Percentiles rank a stretch among this genome's conserved stretches.
Evolutionary conservation across 106 monocot genomes (phyloP).

Genomic region (Dactylorhiza incarnata): DNA sequence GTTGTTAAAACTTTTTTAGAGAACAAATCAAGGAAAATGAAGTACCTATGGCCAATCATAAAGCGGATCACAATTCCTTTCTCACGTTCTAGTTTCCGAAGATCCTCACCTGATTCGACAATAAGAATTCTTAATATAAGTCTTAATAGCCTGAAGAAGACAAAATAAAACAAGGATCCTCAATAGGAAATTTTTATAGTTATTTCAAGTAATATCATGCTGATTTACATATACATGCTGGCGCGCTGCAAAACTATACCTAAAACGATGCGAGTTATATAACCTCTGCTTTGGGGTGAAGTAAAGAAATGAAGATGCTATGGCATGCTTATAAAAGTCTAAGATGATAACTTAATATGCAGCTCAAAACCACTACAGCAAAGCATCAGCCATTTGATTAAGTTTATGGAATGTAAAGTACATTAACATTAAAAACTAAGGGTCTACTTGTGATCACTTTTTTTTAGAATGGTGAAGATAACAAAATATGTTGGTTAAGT

Average conservation of each 20-base stretch:
- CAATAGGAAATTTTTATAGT: background rate
- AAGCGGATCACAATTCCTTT: conserved; percentile 66
- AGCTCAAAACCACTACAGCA: background rate
- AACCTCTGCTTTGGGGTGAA: background rate
- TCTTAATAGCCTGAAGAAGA: background rate
- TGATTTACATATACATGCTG: background rate
- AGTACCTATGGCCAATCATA: conserved; percentile 69
- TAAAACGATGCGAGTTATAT: background rate
- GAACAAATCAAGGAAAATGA: background rate
- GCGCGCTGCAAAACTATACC: background rate
- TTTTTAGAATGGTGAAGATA: too few relatives aligned
- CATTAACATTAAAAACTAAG: background rate
- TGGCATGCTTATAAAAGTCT: background rate
- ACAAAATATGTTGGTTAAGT: too few relatives aligned
- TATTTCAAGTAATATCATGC: background rate
- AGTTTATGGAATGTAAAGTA: background rate
- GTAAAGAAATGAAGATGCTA: background rate
- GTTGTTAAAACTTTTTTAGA: background rate
- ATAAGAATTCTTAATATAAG: background rate
- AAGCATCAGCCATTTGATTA: background rate
- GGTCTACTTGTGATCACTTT: too few relatives aligned
- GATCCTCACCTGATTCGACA: conserved; percentile 36
- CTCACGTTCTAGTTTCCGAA: conserved; percentile 40
- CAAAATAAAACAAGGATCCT: background rate
- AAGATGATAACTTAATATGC: background rate